Base-by-base conservation (phyloP, 2,329 filamentous ascomycete species). In the Talaromyces sp. region DNA sequence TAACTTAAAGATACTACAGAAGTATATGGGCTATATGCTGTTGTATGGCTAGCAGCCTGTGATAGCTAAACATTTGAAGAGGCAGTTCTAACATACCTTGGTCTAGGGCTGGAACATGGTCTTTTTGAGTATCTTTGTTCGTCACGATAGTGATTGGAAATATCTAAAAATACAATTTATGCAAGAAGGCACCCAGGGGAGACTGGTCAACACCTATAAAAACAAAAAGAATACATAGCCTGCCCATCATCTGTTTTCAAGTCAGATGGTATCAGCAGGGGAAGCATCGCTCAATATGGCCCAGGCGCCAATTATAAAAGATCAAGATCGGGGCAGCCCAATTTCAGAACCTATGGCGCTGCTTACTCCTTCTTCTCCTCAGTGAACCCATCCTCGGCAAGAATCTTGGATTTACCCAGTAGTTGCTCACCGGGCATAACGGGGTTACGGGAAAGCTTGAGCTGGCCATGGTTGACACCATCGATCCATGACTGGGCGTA, bases 401-500 rank as follows among this genome's bases (percentile, higher is more conserved):
- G 51, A 11, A 68, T 47, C 16, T 69, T 62, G 4, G 55, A 47
- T 14, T 52, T 37, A 4, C 54, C 49, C 22, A 55, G 33, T 6
- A 42, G 19, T 14, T 43, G 49, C 57, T 70, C 70, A 55, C 67
- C 60, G 30, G 65, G 65, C 27, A 75, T 73, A 35, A 75, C 64
- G 61, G 72, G 68, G 43, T 68, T 65, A 16, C 66, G 65, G 48
- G 56, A 68, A 24, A 65, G 65, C 33, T 72, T 68, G 56, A 80
- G 57, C 49, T 71, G 68, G 49, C 72, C 75, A 54, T 80, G 77
- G 6, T 68, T 60, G 41, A 79, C 75, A 24, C 60, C 67, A n/a
- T 65, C 62, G 10, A 76, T 75, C 77, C 77, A 80, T 4, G 61
- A 50, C 51, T 70, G 60, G 7, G 77, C 77, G 54, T 64, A 70